Conservation (phyloP, 139 green algal species). For the Chlamydomonas schloesseri region DNA sequence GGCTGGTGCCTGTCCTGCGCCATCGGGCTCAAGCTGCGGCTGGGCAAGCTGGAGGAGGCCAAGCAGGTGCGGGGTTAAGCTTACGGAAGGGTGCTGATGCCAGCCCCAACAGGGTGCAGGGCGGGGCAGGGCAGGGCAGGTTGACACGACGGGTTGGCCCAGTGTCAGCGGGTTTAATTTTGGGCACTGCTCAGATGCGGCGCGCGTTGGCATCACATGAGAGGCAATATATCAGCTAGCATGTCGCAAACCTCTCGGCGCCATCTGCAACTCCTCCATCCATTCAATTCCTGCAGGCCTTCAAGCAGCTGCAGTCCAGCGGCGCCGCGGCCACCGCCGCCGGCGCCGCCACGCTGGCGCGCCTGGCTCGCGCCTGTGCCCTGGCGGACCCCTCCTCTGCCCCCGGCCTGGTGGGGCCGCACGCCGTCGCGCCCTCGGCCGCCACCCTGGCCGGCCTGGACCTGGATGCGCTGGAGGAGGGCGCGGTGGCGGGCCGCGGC, state of each 20-base stretch:
- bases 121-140: too few species aligned
- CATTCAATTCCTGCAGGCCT: background rate
- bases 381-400: conserved; percentile 53
- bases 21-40: conserved; percentile 72
- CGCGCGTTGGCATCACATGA: too few species aligned
- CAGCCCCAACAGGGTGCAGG: too few species aligned
- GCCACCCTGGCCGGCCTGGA: conserved; percentile 44
- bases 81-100: too few species aligned
- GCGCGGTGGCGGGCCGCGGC: conserved; percentile 10
- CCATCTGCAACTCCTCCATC: too few species aligned
- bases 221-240: too few species aligned
- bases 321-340: conserved; percentile 10
- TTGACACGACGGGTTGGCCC: too few species aligned
- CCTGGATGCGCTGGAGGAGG: conserved; percentile 70
- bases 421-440: background rate
- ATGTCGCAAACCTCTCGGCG: too few species aligned
- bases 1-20: conserved; percentile 73
- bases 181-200: too few species aligned
- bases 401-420: conserved; percentile 10
- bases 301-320: conserved; percentile 38
- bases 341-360: conserved; percentile 44
- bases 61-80: background rate
- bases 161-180: too few species aligned
- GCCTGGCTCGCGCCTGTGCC: conserved; percentile 54
- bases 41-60: conserved; percentile 55